phyloP scores from a whole-genome alignment of 2,329 filamentous ascomycete genomes.

The Apiospora koreana region DNA sequence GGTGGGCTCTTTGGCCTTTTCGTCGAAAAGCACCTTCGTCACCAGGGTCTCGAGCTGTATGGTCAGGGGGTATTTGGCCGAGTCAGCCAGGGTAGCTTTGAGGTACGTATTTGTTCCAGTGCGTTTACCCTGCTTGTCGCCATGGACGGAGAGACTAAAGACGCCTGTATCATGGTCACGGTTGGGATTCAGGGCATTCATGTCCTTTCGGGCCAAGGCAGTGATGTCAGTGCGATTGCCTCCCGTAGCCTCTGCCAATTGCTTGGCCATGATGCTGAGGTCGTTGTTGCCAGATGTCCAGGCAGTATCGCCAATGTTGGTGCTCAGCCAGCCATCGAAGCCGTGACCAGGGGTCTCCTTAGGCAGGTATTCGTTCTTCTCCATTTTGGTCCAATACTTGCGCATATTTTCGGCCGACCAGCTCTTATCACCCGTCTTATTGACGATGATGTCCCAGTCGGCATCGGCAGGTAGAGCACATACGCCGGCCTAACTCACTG shows the following conservation, averaged over 20 bases:
- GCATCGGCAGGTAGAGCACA: constrained; percentile 31
- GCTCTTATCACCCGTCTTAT: constrained; percentile 29
- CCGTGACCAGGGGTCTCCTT: constrained; percentile 28
- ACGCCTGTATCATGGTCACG: constrained; percentile 29
- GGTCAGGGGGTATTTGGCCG: constrained; percentile 47
- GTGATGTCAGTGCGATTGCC: constrained; percentile 23
- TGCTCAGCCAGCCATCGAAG: constrained; percentile 30
- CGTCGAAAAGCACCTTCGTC: constrained; percentile 27
- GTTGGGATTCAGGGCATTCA: constrained; percentile 27
- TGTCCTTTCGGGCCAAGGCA: constrained; percentile 18
- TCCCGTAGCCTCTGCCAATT: constrained; percentile 24
- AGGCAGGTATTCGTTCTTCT: constrained; percentile 30
- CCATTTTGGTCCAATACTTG: constrained; percentile 28
- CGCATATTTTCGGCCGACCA: constrained; percentile 30
- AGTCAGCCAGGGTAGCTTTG: constrained; percentile 44
- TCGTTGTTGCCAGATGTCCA: constrained; percentile 21
- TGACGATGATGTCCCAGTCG: constrained; percentile 31
- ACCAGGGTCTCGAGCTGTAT: constrained; percentile 31
- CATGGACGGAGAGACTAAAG: constrained; percentile 28
- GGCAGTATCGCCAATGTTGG: constrained; percentile 29
- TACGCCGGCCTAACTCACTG: constrained; percentile 19
- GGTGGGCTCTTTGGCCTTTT: constrained; percentile 24
- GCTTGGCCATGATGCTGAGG: constrained; percentile 23
- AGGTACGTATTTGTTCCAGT: constrained; percentile 51
- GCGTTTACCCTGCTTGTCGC: constrained; percentile 27